Conservation (phyloP, 2,329 filamentous ascomycete genomes). For the Phaeoacremonium minimum region DNA sequence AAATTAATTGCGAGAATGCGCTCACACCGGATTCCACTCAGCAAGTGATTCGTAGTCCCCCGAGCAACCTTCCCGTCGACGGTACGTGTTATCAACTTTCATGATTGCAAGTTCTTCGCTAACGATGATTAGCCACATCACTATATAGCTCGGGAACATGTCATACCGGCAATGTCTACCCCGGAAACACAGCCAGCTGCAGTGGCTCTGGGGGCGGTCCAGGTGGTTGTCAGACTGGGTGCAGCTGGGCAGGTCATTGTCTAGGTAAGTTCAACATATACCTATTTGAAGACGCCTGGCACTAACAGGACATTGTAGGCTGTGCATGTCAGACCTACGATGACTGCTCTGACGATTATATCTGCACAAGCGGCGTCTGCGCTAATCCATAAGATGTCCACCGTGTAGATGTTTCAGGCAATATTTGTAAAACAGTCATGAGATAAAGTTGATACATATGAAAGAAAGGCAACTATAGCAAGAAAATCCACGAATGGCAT, state of each 20-base stretch:
- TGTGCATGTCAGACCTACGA: constrained; percentile 1
- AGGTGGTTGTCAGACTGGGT: constrained; percentile 3
- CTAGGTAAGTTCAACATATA: too few relatives aligned
- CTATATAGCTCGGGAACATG: too few relatives aligned
- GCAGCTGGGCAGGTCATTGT: constrained; percentile 3
- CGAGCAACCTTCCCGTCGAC: constrained; percentile 22
- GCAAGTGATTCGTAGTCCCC: constrained; percentile 23
- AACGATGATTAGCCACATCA: too few relatives aligned
- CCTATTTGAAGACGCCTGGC: too few relatives aligned
- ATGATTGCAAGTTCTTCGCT: background rate
- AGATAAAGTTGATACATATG: too few relatives aligned
- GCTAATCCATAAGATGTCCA: too few relatives aligned
- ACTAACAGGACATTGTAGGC: background rate
- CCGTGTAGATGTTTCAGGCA: too few relatives aligned
- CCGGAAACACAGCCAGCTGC: background rate
- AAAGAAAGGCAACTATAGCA: too few relatives aligned
- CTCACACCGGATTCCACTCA: constrained; percentile 22
- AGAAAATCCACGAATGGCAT: too few relatives aligned
- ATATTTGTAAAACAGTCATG: too few relatives aligned
- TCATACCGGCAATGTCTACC: constrained; percentile 15
- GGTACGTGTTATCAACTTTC: constrained; percentile 16
- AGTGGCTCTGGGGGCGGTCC: background rate
- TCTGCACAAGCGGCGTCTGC: constrained; percentile 1
- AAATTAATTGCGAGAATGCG: constrained; percentile 28
- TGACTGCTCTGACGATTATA: constrained; percentile 4